phyloP scores from a whole-genome alignment of 306 rosid genomes.

The Urtica urens region DNA sequence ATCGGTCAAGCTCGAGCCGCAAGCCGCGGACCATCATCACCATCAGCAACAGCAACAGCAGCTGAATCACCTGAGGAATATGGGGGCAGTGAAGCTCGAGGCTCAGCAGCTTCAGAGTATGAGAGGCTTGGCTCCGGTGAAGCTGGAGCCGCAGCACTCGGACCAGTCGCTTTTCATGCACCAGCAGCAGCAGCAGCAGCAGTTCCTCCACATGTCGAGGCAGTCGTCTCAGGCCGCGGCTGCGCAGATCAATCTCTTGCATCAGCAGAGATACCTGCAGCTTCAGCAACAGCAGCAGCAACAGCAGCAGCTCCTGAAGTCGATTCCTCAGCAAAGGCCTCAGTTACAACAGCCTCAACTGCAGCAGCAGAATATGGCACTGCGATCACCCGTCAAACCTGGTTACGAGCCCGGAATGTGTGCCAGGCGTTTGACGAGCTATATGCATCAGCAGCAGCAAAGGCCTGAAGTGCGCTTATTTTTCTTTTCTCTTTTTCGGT shows the following conservation, averaged over 20 bases:
- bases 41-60: constrained; percentile 44
- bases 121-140: constrained; percentile 46
- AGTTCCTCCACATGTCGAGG: constrained; percentile 75
- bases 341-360: constrained; percentile 79
- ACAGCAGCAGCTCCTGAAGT: constrained; percentile 72
- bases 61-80: constrained; percentile 57
- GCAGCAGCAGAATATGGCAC: constrained; percentile 63
- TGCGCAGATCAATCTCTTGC: constrained; percentile 73
- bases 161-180: constrained; percentile 75
- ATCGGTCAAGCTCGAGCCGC: constrained; percentile 78
- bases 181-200: constrained; percentile 57
- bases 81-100: constrained; percentile 64
- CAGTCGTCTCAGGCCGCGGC: constrained; percentile 83
- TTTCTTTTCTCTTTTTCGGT: not conserved
- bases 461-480: constrained; percentile 67
- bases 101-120: constrained; percentile 56
- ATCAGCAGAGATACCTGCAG: constrained; percentile 71
- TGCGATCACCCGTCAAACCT: constrained; percentile 72
- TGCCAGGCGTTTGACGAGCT: constrained; percentile 84
- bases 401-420: constrained; percentile 95
- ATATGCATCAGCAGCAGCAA: constrained; percentile 92
- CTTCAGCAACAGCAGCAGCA: constrained; percentile 83
- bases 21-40: constrained; percentile 61
- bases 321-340: constrained; percentile 80
- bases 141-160: constrained; percentile 65